Evolutionary conservation across 2,329 filamentous ascomycete genomes (phyloP), one percentile per base, ranked within the genome.

Genomic region (Pleurostoma richardsiae): DNA sequence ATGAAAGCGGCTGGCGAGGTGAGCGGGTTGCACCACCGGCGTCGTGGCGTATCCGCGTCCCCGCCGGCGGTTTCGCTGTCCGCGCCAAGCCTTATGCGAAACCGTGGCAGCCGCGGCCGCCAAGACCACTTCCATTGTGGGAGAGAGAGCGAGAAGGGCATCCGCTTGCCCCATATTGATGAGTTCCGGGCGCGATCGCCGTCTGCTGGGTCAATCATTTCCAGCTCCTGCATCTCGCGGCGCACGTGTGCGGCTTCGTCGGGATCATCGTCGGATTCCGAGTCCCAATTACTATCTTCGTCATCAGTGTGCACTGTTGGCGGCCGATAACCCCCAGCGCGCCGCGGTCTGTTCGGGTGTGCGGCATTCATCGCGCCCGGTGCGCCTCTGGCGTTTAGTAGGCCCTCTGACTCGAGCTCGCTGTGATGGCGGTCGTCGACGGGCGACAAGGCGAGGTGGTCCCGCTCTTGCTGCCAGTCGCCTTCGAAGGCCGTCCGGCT

Each of bases 171-270:
- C 72, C 76, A 82, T 45, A 70, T 61, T 3, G 70, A 72, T 28
- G 72, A 63, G 8, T 49, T 56, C 29, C 45, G 59, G 26, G 50
- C 50, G 48, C 51, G 68, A 56, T 48, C 65, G 60, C 49, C 51
- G 42, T 69, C 64, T 27, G 69, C 59, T 29, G 82, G 81, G 55
- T 95, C 90, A 58, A 90, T 80, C 39, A 95, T 81, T 56, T 95
- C 90, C 77, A 95, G 83, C 76, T 96, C 87, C 61, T 95, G 82
- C 71, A 97, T 85, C 67, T 94, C 88, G 54, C 86, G 79, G 52
- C 88, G 83, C 57, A 94, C 77, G 52, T 83, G 81, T 30, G 80
- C 81, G 36, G 81, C 81, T 54, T 87, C 77, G 30, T 65, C 63
- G 44, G 64, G 61, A 38, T 71, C 71, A 27, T 66, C 69, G 29